phyloP scores from a whole-genome alignment of 2,329 filamentous ascomycete species.

The Chaetomium strumarium region DNA sequence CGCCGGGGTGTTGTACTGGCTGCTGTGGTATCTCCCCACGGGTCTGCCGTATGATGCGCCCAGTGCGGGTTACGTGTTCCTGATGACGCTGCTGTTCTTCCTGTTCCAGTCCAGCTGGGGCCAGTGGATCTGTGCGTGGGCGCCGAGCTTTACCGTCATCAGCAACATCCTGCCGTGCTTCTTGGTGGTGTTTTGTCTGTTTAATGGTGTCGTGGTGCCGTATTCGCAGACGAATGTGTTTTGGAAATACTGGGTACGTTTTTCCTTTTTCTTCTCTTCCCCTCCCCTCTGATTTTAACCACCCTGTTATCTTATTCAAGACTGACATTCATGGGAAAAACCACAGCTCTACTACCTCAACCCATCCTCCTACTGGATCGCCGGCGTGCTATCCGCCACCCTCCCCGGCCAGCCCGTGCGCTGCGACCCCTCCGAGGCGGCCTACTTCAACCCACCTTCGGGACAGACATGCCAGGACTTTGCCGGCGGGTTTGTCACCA shows the following conservation, averaged over 20 bases:
- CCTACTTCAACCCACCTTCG: conserved; percentile 53
- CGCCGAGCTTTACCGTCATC: conserved; percentile 72
- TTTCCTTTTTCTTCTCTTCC: not conserved
- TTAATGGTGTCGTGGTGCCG: conserved; percentile 71
- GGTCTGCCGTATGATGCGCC: conserved; percentile 61
- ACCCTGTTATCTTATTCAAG: conserved; percentile 27
- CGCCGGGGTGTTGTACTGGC: conserved; percentile 59
- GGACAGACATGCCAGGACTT: conserved; percentile 58
- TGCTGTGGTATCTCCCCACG: conserved; percentile 66
- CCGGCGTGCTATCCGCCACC: conserved; percentile 52
- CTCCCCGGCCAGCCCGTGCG: conserved; percentile 49
- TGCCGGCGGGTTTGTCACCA: conserved; percentile 43
- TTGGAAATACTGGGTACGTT: conserved; percentile 55
- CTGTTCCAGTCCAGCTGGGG: conserved; percentile 71
- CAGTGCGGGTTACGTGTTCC: conserved; percentile 66
- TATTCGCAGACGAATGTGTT: conserved; percentile 61
- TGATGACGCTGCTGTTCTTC: conserved; percentile 75
- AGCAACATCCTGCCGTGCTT: conserved; percentile 68
- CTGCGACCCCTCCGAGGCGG: conserved; percentile 52
- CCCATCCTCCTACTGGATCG: conserved; percentile 62
- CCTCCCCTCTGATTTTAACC: too few relatives aligned
- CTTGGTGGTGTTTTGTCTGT: conserved; percentile 68
- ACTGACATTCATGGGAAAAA: not conserved
- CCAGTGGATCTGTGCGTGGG: conserved; percentile 80
- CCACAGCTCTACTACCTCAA: conserved; percentile 58